A percentile compares a stretch with the other conserved stretches of the same genome.
Evolutionary conservation across 2,329 filamentous ascomycete genomes (phyloP).

Genomic region (Lasiodiplodia hormozganensis): DNA sequence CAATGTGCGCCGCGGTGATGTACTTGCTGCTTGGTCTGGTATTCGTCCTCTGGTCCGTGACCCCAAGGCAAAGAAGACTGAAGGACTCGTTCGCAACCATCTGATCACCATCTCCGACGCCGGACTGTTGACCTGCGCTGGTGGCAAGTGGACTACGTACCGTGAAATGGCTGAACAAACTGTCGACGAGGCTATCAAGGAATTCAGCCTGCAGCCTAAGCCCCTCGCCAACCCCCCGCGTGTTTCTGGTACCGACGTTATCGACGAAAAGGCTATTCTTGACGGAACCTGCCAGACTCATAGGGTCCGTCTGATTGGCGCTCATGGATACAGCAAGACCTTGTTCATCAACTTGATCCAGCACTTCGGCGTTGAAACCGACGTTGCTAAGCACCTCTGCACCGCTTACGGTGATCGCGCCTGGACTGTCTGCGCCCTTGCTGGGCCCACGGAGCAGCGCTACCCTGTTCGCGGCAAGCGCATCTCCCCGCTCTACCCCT

Average conservation of each 20-base stretch:
- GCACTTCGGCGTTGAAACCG: constrained; percentile 89
- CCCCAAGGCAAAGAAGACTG: constrained; percentile 82
- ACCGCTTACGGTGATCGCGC: constrained; percentile 90
- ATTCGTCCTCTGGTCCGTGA: constrained; percentile 87
- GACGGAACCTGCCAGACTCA: constrained; percentile 84
- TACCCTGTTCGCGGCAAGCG: constrained; percentile 85
- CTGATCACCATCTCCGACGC: constrained; percentile 80
- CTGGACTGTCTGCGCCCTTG: constrained; percentile 87
- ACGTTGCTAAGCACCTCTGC: constrained; percentile 87
- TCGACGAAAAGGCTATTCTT: constrained; percentile 74
- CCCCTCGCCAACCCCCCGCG: constrained; percentile 67
- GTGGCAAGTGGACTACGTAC: constrained; percentile 93
- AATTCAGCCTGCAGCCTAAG: constrained; percentile 68
- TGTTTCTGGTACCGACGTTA: constrained; percentile 71
- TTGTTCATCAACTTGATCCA: constrained; percentile 96
- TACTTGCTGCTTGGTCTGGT: constrained; percentile 89
- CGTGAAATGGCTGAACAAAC: constrained; percentile 92
- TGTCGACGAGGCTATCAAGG: constrained; percentile 77
- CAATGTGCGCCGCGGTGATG: constrained; percentile 82
- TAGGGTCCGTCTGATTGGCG: constrained; percentile 79
- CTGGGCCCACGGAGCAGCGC: constrained; percentile 74
- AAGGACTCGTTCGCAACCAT: constrained; percentile 87
- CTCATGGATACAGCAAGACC: constrained; percentile 87
- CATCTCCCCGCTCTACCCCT: constrained; percentile 82
- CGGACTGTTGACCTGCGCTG: constrained; percentile 82